Percentiles rank a stretch among this genome's conserved stretches.
These are phyloP conservation scores for Aspergillus kassunensis DNA, from an alignment of 495 filamentous ascomycete species.

Conservation along the genomic window DNA sequence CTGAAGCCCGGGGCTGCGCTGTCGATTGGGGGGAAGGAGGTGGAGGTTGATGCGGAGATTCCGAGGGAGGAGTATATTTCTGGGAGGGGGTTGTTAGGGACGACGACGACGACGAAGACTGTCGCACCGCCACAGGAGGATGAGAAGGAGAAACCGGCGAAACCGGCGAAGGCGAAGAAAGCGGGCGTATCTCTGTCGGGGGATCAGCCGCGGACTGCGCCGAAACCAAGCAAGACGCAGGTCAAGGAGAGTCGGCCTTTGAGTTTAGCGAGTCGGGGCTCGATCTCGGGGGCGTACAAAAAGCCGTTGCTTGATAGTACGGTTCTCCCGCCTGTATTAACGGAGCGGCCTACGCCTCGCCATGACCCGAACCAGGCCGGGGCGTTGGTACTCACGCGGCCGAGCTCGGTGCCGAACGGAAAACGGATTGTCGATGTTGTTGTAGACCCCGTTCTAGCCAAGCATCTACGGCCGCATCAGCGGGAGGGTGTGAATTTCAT, in stretches of 20 bases:
- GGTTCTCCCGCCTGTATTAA: constrained; percentile 39
- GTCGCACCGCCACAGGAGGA: constrained; percentile 10
- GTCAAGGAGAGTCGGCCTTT: not conserved
- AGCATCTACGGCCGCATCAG: constrained; percentile 69
- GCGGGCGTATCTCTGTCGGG: constrained; percentile 18
- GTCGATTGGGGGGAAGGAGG: constrained; percentile 66
- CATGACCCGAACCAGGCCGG: constrained; percentile 60
- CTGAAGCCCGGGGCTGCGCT: constrained; percentile 61
- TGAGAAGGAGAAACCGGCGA: constrained; percentile 16
- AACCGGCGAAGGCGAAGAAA: constrained; percentile 22
- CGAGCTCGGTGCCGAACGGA: constrained; percentile 51
- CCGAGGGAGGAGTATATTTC: constrained; percentile 60
- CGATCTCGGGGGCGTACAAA: constrained; percentile 49
- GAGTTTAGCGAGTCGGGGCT: constrained; percentile 17
- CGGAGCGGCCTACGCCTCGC: constrained; percentile 51
- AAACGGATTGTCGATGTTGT: constrained; percentile 77
- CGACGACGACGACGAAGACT: constrained; percentile 16
- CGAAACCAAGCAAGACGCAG: not conserved
- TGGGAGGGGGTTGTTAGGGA: constrained; percentile 47
- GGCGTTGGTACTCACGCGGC: constrained; percentile 69
- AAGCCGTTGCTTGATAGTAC: constrained; percentile 56
- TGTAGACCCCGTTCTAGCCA: constrained; percentile 66
- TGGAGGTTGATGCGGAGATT: constrained; percentile 67
- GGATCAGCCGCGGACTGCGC: not conserved
- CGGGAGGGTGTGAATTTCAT: constrained; percentile 73